A percentile compares a stretch with the other conserved stretches of the same genome.
phyloP scores from a whole-genome alignment of 345 rosid species.

The Bruguiera parviflora region DNA sequence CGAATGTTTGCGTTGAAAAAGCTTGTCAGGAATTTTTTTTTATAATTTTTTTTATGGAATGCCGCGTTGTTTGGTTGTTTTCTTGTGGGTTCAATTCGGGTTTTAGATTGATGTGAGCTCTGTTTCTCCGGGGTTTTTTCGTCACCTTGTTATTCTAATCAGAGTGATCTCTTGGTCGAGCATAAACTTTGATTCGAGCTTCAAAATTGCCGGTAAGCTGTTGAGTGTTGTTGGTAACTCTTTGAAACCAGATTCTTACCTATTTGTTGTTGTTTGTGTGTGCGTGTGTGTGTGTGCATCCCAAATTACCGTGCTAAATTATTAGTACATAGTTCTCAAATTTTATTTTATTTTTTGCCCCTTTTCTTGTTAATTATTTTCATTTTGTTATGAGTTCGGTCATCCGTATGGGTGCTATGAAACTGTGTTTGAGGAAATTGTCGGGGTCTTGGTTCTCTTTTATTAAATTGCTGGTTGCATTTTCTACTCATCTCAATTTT shows the following conservation, averaged over 20 bases:
- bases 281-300: neutral
- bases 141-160: constrained; percentile 3
- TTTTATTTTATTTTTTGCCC: too few species aligned
- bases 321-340: too few species aligned
- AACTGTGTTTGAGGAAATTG: too few species aligned
- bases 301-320: neutral
- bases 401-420: too few species aligned
- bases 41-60: neutral
- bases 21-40: neutral
- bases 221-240: neutral
- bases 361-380: too few species aligned
- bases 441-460: too few species aligned
- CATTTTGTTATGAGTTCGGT: too few species aligned
- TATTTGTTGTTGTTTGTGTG: neutral
- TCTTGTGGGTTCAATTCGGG: neutral
- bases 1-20: neutral
- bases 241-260: neutral
- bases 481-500: too few species aligned
- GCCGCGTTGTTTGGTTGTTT: neutral
- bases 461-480: too few species aligned
- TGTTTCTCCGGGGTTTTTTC: constrained; percentile 8
- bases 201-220: neutral
- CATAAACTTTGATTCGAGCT: neutral
- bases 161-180: constrained; percentile 12
- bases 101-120: neutral